Evolutionary conservation across 805 yeast genomes (phyloP), one percentile per base, ranked within the genome.

Genomic region (Starmerella floricola): DNA sequence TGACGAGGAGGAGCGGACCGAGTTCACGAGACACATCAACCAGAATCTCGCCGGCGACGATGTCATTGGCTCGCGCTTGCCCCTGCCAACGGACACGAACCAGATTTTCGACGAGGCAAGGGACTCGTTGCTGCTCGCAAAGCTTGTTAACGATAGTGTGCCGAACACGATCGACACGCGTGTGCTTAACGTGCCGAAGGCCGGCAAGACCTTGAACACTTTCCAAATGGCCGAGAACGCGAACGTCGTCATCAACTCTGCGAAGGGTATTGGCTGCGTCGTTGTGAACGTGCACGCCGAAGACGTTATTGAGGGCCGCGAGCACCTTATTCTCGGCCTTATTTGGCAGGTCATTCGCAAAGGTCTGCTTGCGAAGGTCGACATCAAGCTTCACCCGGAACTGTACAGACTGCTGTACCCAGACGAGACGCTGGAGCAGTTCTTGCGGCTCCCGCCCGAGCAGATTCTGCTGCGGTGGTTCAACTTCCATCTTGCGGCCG

Each of bases 321-420:
- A 91, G 64, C 97, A 88, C 63, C 72, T 91, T 61, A 84, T 91
- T 48, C 67, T 91, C 51, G 98, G 98, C 49, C 73, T 91, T 47
- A 88, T 91, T 54, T 91, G 98, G 98, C 98, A 91, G 68, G 83
- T 91, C 56, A 91, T 91, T 54, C 79, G 98, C 66, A 79, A 95
- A 64, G 98, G 98, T 36, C 69, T 91, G 59, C 76, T 91, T 53
- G 75, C 88, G 53, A 91, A 91, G 65, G 91, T 91, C 60, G 98
- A 91, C 63, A 91, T 91, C 62, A 87, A 88, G 64, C 69, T 79
- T 49, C 98, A 91, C 58, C 98, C 98, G 4, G 98, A 91, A 63
- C 73, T 91, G 59, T 91, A 91, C 65, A 80, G 98, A 55, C 67
- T 91, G 49, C 70, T 91, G 50, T 95, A 87, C 59, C 96, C 88